Base-by-base conservation (phyloP, 1,284 basidiomycete species). In the Pseudozyma thailandica region DNA sequence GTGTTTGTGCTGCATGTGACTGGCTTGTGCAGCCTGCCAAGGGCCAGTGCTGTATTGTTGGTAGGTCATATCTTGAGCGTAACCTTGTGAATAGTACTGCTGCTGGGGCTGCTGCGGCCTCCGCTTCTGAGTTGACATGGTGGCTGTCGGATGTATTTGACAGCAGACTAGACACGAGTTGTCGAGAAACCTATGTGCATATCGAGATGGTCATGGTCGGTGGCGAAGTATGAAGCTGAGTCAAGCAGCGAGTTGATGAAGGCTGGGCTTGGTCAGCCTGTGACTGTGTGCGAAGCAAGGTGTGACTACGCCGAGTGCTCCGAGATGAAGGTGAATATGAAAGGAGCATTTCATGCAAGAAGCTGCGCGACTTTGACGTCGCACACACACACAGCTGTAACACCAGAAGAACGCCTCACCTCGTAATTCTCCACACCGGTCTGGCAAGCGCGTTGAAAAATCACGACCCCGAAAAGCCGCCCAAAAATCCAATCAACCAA, bases 111-210 rank as follows among this genome's bases (percentile, higher is more conserved):
- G 53, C 12, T 51, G 49, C 5, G 37, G 38, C 39, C 57, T 23
- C 45, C 31, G 50, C 52, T 51, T 50, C 26, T 52, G 49, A 25
- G 43, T 65, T 41, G 70, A 72, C 70, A 72, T 72, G 48, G 15
- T 51, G 39, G 26, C 20, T 13, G n/a, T 35, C 13, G 33, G 5
- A n/a, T n/a, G n/a, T n/a, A n/a, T n/a, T n/a, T n/a, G n/a, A n/a
- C n/a, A n/a, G n/a, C n/a, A n/a, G n/a, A n/a, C n/a, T n/a, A n/a
- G n/a, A n/a, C n/a, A n/a, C n/a, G n/a, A n/a, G n/a, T n/a, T n/a
- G n/a, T n/a, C n/a, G n/a, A n/a, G n/a, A n/a, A n/a, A n/a, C n/a
- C n/a, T 42, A 55, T 15, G 6, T 6, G 5, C 7, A n/a, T 45
- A 49, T 52, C 44, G 50, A 57, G 15, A 23, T 30, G 42, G 20